Conservation (phyloP, 441 rosid species). For the Corymbia calophylla region DNA sequence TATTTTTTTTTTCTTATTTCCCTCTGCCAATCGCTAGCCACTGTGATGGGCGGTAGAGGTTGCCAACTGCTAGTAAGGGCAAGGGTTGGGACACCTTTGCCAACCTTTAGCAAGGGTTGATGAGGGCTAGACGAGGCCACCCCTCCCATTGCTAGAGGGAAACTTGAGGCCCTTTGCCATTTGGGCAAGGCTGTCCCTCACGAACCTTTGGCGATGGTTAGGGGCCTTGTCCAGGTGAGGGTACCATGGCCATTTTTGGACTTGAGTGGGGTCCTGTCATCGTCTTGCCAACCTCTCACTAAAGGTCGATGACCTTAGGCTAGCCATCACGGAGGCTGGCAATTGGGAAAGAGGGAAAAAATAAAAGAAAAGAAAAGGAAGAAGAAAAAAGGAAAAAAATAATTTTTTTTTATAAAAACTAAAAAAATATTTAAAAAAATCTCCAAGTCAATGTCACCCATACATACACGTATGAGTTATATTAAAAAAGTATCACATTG, state of each 20-base stretch:
- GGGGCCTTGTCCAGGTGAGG: neutral
- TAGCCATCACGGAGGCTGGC: too few species aligned
- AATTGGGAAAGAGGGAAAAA: too few species aligned
- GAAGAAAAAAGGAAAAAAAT: fast-evolving
- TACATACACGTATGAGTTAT: too few species aligned
- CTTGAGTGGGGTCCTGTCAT: too few species aligned
- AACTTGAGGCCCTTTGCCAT: neutral
- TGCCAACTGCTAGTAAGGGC: neutral
- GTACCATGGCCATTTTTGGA: too few species aligned
- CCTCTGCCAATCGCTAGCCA: fast-evolving
- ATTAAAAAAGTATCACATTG: too few species aligned
- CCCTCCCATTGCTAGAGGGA: neutral
- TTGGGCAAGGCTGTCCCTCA: fast-evolving
- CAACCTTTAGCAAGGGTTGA: neutral
- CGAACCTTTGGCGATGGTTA: fast-evolving
- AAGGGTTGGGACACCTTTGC: fast-evolving
- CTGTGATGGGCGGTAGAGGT: neutral
- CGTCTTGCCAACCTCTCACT: neutral
- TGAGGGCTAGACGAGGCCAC: fast-evolving
- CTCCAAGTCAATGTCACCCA: fast-evolving
- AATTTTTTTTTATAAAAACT: too few species aligned
- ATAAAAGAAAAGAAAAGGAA: too few species aligned
- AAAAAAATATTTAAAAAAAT: too few species aligned
- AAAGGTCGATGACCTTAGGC: too few species aligned
- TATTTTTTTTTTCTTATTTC: fast-evolving